A percentile compares a stretch with the other conserved stretches of the same genome.
These are phyloP conservation scores for Picea sitchensis DNA, from an alignment of 75 land plant species.

Conservation along the genomic window DNA sequence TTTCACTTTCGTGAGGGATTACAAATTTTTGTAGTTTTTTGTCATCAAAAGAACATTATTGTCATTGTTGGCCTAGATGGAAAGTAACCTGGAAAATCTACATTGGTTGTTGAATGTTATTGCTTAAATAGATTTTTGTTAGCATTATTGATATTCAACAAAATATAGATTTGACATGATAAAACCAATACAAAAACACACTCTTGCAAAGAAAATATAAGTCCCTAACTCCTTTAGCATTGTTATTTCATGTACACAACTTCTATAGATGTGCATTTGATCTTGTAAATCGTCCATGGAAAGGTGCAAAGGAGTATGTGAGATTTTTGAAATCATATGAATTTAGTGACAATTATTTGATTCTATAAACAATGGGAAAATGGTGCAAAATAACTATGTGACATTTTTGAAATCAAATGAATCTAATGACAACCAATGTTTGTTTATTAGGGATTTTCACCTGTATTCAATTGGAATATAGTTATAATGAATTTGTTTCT, in stretches of 20 bases:
- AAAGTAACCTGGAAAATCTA: conserved; percentile 28
- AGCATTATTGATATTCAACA: not conserved
- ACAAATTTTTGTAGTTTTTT: conserved; percentile 68
- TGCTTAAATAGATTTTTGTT: not conserved
- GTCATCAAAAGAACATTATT: conserved; percentile 57
- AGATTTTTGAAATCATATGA: conserved; percentile 38
- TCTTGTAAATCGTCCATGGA: conserved; percentile 58
- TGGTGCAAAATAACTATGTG: too few species aligned
- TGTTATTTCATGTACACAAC: conserved; percentile 19
- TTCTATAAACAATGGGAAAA: too few species aligned
- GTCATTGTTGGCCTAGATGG: conserved; percentile 73
- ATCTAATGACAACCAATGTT: too few species aligned
- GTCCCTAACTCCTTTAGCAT: not conserved
- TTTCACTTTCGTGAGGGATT: conserved; percentile 63
- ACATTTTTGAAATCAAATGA: too few species aligned
- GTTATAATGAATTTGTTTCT: too few species aligned
- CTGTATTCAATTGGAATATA: too few species aligned
- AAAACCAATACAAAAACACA: not conserved
- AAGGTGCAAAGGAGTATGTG: conserved; percentile 46
- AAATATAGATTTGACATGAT: not conserved
- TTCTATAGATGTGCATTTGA: conserved; percentile 78
- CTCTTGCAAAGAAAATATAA: too few species aligned
- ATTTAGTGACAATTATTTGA: not conserved
- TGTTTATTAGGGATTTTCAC: too few species aligned
- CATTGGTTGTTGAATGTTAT: not conserved